Evolutionary conservation across 2,329 filamentous ascomycete species (phyloP), one percentile per base, ranked within the genome.

Genomic region (Ascomycota sp.): DNA sequence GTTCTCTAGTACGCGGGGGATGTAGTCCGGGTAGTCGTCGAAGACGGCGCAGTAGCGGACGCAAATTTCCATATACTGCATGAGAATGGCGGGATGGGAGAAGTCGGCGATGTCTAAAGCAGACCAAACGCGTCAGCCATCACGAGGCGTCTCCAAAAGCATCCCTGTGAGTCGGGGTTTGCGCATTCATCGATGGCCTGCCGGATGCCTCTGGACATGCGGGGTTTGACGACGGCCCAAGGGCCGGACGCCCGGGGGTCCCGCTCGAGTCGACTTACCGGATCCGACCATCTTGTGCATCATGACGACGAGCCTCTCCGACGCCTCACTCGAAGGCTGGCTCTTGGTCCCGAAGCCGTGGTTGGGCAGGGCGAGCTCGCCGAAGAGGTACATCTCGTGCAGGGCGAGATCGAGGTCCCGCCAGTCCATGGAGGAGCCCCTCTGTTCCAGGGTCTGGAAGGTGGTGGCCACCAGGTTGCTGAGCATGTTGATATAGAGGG

Each of bases 21-120:
- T 91, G 35, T 81, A 74, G 15, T 75, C 63, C 20, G 73, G 64
- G 45, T 93, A 79, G 32, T 72, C 71, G 46, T 95, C 85, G 47
- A 98, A 95, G 51, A 94, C 92, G 20, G 74, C 69, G 47, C 76
- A 80, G 53, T 98, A 98, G 30, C 89, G 75, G 32, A 93, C 85
- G 50, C 85, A 93, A 23, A 93, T 92, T 51, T 98, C 89, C 85
- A 98, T 94, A 47, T 92, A 98, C 53, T 94, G 83, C 15, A 98
- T 63, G 38, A 94, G 71, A 30, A 94, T 85, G 11, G 85, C 82
- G 2, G 89, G 86, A 47, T 95, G 89, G 11, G 75, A 72, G 51
- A 86, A 91, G 26, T 66, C 76, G 34, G 81, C 75, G 40, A 94
- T 77, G 40, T 80, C 82, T 85, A 15, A 8, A 5, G 3, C n/a